Evolutionary conservation across 306 rosid genomes (phyloP).

Genomic region (Vigna radiata): DNA sequence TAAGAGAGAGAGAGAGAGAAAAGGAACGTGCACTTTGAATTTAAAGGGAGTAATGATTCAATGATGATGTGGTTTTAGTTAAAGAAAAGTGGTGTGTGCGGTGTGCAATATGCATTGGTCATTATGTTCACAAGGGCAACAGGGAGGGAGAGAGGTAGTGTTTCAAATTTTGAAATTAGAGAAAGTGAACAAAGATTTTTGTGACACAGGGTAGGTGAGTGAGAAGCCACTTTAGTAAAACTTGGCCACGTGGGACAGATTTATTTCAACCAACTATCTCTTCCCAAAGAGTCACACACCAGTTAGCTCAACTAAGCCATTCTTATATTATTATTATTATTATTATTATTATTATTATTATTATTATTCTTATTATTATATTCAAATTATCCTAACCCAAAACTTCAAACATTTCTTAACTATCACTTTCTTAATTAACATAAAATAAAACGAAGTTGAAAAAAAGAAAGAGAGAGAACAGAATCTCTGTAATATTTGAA

Average conservation of each 20-base stretch:
- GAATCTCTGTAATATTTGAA: constrained; percentile 76
- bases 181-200: constrained; percentile 38
- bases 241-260: constrained; percentile 65
- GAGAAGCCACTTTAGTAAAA: constrained; percentile 52
- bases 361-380: neutral
- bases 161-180: constrained; percentile 90
- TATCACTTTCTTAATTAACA: constrained; percentile 10
- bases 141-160: constrained; percentile 50
- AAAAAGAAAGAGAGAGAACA: constrained; percentile 41
- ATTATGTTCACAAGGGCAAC: constrained; percentile 47
- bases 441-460: neutral
- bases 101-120: constrained; percentile 47
- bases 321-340: neutral
- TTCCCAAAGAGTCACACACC: constrained; percentile 29
- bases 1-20: constrained; percentile 40
- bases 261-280: constrained; percentile 45
- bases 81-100: constrained; percentile 46
- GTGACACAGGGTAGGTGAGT: constrained; percentile 50
- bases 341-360: no score
- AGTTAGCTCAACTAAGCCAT: constrained; percentile 50
- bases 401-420: constrained; percentile 40
- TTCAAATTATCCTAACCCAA: constrained; percentile 27
- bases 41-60: constrained; percentile 71
- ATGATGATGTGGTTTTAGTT: constrained; percentile 53
- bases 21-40: constrained; percentile 62